Percentiles rank a stretch among this genome's conserved stretches.
phyloP scores from a whole-genome alignment of 257 asterid species.

The Scutellaria barbata region DNA sequence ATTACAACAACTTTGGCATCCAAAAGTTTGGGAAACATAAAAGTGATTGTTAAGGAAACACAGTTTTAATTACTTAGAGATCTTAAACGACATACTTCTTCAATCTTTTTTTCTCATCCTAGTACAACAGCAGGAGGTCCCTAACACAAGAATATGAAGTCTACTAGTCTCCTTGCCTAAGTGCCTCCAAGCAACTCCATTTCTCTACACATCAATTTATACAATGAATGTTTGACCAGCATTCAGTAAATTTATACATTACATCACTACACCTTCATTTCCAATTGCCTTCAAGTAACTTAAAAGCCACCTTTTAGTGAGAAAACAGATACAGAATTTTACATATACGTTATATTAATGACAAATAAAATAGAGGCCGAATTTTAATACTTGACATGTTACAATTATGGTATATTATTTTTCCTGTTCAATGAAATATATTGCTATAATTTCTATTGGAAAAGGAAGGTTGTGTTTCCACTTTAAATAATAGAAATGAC shows the following conservation, averaged over 20 bases:
- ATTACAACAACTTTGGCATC: constrained; percentile 14
- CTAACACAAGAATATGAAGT: constrained; percentile 11
- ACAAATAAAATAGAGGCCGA: not conserved
- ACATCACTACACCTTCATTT: not conserved
- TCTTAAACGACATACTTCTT: constrained; percentile 5
- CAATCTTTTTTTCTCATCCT: constrained; percentile 1
- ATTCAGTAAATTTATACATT: not conserved
- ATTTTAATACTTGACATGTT: constrained; percentile 20
- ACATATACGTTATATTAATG: not conserved
- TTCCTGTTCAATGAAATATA: not conserved
- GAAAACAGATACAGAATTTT: constrained; percentile 3
- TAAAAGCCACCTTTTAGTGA: not conserved
- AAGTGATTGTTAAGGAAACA: constrained; percentile 9
- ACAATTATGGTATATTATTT: constrained; percentile 6
- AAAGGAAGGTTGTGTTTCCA: not conserved
- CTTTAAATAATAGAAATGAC: not conserved
- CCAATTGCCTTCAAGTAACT: constrained; percentile 21
- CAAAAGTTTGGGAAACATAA: not conserved
- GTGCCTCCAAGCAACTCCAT: constrained; percentile 18
- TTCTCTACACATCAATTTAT: constrained; percentile 7
- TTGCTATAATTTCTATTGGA: not conserved
- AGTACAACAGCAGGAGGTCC: constrained; percentile 8
- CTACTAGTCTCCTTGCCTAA: constrained; percentile 1
- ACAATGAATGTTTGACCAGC: not conserved
- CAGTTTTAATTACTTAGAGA: constrained; percentile 7